phyloP scores from a whole-genome alignment of 495 filamentous ascomycete species.

The Staphylotrichum tortipilum region DNA sequence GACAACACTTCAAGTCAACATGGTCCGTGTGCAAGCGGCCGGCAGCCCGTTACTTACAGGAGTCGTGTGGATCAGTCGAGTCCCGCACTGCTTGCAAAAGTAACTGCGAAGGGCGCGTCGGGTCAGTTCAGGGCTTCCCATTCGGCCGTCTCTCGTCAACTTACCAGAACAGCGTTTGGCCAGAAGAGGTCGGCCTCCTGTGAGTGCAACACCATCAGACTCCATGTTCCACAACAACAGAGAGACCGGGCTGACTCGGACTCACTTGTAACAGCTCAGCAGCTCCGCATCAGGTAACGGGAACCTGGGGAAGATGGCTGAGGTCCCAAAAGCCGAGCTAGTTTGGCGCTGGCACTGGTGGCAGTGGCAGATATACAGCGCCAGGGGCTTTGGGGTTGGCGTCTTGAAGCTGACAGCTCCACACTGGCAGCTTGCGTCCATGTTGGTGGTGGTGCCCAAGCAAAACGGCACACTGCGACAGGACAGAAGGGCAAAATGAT shows the following conservation, averaged over 20 bases:
- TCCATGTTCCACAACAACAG: not conserved
- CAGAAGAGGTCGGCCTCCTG: constrained; percentile 31
- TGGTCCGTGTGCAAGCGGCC: not conserved
- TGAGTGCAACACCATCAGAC: not conserved
- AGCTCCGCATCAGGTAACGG: constrained; percentile 36
- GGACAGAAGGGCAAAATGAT: too few species aligned
- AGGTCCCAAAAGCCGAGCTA: constrained; percentile 58
- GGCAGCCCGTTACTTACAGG: constrained; percentile 24
- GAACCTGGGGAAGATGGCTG: constrained; percentile 58
- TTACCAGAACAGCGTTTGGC: constrained; percentile 41
- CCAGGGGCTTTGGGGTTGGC: constrained; percentile 45
- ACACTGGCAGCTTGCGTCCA: constrained; percentile 57
- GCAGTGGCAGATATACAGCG: constrained; percentile 63
- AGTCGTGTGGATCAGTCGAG: constrained; percentile 47
- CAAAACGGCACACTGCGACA: too few species aligned
- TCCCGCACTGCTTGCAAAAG: constrained; percentile 54
- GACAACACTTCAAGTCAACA: not conserved
- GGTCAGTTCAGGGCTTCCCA: not conserved
- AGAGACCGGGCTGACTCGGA: not conserved
- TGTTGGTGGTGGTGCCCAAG: constrained; percentile 10
- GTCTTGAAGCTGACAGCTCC: constrained; percentile 54
- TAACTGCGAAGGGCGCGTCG: constrained; percentile 29
- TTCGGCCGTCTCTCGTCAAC: too few species aligned
- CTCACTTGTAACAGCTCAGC: constrained; percentile 41
- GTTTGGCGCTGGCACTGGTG: constrained; percentile 57